These are phyloP conservation scores for Coemansia sp. DNA, from an alignment of 192 early-diverging fungal species.

Conservation along the genomic window DNA sequence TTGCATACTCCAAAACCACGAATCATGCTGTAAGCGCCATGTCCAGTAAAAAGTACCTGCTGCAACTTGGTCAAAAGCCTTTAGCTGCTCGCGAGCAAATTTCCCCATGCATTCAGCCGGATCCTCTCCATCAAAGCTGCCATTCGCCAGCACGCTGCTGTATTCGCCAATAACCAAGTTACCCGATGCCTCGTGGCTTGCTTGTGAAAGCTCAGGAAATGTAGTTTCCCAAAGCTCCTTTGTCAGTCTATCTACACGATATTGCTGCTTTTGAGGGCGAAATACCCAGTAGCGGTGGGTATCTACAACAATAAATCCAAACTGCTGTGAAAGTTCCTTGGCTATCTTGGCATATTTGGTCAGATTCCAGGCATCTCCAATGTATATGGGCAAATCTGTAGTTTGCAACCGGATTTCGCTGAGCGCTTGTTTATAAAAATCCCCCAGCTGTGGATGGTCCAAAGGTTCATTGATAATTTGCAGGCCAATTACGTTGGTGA, in stretches of 20 bases:
- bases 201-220: slow-evolving; percentile 4
- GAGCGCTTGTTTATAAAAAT: slow-evolving; percentile 10
- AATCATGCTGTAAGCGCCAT: slow-evolving; percentile 15
- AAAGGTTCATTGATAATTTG: slow-evolving; percentile 18
- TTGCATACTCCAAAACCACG: slow-evolving; percentile 22
- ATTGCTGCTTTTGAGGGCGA: slow-evolving; percentile 6
- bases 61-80: slow-evolving; percentile 5
- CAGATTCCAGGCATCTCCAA: slow-evolving; percentile 15
- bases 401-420: not conserved
- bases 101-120: slow-evolving; percentile 8
- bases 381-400: slow-evolving; percentile 2
- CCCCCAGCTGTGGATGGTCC: slow-evolving; percentile 6
- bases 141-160: slow-evolving; percentile 10
- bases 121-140: slow-evolving; percentile 14
- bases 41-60: slow-evolving; percentile 15
- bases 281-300: slow-evolving; percentile 18
- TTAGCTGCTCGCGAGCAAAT: slow-evolving; percentile 6
- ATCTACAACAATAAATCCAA: slow-evolving; percentile 12
- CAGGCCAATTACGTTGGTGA: slow-evolving; percentile 11
- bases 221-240: slow-evolving; percentile 5
- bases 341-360: slow-evolving; percentile 1
- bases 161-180: slow-evolving; percentile 19
- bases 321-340: not conserved
- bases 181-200: slow-evolving; percentile 4
- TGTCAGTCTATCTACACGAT: not conserved